These are phyloP conservation scores for Pseudogymnoascus pannorum DNA, from an alignment of 2,329 filamentous ascomycete genomes.

Conservation along the genomic window DNA sequence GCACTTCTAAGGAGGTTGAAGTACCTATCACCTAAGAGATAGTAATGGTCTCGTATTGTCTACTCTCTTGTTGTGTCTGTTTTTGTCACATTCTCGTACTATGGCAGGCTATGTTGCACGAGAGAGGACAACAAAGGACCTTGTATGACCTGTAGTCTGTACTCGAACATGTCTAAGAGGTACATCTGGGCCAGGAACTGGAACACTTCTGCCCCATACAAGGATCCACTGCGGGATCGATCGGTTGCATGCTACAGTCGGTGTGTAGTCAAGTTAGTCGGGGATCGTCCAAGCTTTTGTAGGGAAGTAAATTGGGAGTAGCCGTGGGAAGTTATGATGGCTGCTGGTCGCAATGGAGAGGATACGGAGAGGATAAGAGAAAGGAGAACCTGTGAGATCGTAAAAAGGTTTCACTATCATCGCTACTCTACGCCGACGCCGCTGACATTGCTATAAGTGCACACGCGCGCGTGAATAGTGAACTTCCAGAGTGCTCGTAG, in stretches of 20 bases:
- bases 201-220: conserved; percentile 1
- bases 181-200: conserved; percentile 1
- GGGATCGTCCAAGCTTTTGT: neutral
- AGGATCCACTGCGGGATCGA: conserved; percentile 6
- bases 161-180: conserved; percentile 3
- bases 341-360: neutral
- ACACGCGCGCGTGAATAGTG: neutral
- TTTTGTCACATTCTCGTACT: neutral
- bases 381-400: neutral
- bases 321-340: neutral
- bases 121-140: neutral
- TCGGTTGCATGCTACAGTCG: neutral
- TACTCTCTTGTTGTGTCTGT: neutral
- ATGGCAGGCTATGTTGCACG: neutral
- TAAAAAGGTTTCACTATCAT: too few relatives aligned
- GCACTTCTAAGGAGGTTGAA: neutral
- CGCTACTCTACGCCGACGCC: neutral
- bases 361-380: neutral
- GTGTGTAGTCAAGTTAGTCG: neutral
- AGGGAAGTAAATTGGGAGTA: conserved; percentile 6
- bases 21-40: neutral
- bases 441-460: too few relatives aligned
- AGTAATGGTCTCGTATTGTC: neutral
- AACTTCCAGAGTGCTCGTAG: neutral
- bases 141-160: conserved; percentile 4